Evolutionary conservation across 2,329 filamentous ascomycete genomes (phyloP).

Genomic region (Fusarium sambucinum): DNA sequence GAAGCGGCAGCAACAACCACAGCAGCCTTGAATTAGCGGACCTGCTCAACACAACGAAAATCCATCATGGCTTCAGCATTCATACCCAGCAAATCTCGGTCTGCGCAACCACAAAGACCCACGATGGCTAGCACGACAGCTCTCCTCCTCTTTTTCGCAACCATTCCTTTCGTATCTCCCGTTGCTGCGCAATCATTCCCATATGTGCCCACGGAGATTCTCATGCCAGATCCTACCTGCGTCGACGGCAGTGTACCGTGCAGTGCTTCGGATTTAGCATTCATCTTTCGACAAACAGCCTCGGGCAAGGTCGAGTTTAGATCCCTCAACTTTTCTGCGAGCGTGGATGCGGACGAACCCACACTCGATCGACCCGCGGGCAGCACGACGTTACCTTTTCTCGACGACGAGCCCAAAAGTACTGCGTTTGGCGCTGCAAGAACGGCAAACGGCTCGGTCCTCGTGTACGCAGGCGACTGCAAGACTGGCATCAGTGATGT

Average conservation of each 20-base stretch:
- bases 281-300: slow-evolving; percentile 74
- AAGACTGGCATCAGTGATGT: slow-evolving; percentile 65
- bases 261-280: slow-evolving; percentile 65
- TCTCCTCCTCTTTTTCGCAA: slow-evolving; percentile 16
- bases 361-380: slow-evolving; percentile 64
- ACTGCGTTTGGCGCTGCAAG: slow-evolving; percentile 76
- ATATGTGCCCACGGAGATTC: slow-evolving; percentile 81
- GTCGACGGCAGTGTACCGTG: slow-evolving; percentile 56
- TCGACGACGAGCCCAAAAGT: slow-evolving; percentile 59
- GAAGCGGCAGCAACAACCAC: slow-evolving; percentile 8
- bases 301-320: slow-evolving; percentile 64
- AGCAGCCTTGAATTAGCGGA: slow-evolving; percentile 12
- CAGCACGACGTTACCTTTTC: slow-evolving; percentile 70
- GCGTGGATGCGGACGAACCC: slow-evolving; percentile 61
- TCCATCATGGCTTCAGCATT: slow-evolving; percentile 19
- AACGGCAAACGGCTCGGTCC: slow-evolving; percentile 75
- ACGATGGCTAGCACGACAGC: slow-evolving; percentile 17
- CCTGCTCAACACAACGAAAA: slow-evolving; percentile 8
- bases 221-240: slow-evolving; percentile 62
- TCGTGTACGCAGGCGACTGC: slow-evolving; percentile 82
- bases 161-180: slow-evolving; percentile 30
- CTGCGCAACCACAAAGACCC: slow-evolving; percentile 16
- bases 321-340: slow-evolving; percentile 73
- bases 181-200: slow-evolving; percentile 67
- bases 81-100: slow-evolving; percentile 9